phyloP scores from a whole-genome alignment of 2,329 filamentous ascomycete species.

The Colletotrichum sp. region DNA sequence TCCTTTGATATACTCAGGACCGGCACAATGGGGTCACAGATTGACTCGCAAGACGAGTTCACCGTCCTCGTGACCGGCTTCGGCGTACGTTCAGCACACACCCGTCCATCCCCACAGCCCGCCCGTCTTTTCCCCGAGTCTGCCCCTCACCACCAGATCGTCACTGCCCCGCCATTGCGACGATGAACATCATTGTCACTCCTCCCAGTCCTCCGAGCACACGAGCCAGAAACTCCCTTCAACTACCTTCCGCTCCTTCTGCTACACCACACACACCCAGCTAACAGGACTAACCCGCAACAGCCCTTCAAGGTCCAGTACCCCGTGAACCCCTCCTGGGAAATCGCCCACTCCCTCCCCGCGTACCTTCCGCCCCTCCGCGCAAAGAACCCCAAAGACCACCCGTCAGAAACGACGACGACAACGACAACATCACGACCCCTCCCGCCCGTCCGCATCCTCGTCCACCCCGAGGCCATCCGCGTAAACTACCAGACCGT shows the following conservation, averaged over 20 bases:
- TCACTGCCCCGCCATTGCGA: slow-evolving; percentile 3
- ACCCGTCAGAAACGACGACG: slow-evolving; percentile 25
- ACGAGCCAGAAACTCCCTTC: background rate
- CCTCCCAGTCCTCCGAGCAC: background rate
- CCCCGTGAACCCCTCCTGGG: slow-evolving; percentile 79
- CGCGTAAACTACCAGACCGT: slow-evolving; percentile 75
- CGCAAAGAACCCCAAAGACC: slow-evolving; percentile 42
- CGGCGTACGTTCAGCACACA: slow-evolving; percentile 47
- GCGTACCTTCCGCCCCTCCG: slow-evolving; percentile 60
- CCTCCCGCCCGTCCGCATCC: slow-evolving; percentile 61
- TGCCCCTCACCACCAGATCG: background rate
- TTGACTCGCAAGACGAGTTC: slow-evolving; percentile 50
- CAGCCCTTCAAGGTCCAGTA: slow-evolving; percentile 79
- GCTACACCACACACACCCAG: background rate
- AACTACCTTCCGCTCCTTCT: background rate
- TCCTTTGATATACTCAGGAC: background rate
- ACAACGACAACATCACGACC: slow-evolving; percentile 31
- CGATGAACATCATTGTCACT: background rate
- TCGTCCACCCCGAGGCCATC: slow-evolving; percentile 70
- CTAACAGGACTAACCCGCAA: slow-evolving; percentile 16
- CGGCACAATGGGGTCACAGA: slow-evolving; percentile 38
- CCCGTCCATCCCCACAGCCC: background rate
- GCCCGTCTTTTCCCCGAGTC: background rate
- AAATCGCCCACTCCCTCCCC: slow-evolving; percentile 76
- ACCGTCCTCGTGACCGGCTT: slow-evolving; percentile 68